Percentiles rank a stretch among this genome's conserved stretches.
These are phyloP conservation scores for Leishmania braziliensis DNA, from an alignment of 208 protist species.

Conservation along the genomic window DNA sequence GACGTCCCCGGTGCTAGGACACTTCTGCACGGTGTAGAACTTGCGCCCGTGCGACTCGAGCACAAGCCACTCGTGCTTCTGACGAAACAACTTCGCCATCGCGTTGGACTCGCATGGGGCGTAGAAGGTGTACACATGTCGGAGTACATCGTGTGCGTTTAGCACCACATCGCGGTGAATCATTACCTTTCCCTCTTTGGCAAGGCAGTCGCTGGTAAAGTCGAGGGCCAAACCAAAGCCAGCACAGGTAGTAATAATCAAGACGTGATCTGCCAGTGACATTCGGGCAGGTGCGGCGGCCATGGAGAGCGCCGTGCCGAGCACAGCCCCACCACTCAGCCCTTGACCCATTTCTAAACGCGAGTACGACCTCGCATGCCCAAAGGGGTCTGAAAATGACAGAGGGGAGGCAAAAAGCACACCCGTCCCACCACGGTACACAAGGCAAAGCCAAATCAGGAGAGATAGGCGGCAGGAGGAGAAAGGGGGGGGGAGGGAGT, in stretches of 20 bases:
- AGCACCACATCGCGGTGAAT: constrained; percentile 90
- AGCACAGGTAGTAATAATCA: constrained; percentile 57
- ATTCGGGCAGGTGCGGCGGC: constrained; percentile 53
- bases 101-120: constrained; percentile 72
- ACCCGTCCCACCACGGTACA: not conserved
- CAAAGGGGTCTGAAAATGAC: not conserved
- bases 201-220: constrained; percentile 82
- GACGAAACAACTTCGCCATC: constrained; percentile 62
- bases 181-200: constrained; percentile 78
- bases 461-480: not conserved
- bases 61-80: constrained; percentile 92
- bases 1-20: constrained; percentile 81
- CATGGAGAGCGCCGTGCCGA: constrained; percentile 65
- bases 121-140: constrained; percentile 92
- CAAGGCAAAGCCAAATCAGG: not conserved
- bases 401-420: not conserved
- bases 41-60: constrained; percentile 72
- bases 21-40: constrained; percentile 91
- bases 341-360: constrained; percentile 77
- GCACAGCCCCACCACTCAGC: constrained; percentile 63
- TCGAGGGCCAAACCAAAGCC: constrained; percentile 73
- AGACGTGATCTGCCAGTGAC: constrained; percentile 59
- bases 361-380: not conserved
- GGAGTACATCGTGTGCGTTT: constrained; percentile 73
- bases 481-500: not conserved